Base-by-base conservation (phyloP, 1,139 yeast genomes). In the Suhomyces anneliseae region DNA sequence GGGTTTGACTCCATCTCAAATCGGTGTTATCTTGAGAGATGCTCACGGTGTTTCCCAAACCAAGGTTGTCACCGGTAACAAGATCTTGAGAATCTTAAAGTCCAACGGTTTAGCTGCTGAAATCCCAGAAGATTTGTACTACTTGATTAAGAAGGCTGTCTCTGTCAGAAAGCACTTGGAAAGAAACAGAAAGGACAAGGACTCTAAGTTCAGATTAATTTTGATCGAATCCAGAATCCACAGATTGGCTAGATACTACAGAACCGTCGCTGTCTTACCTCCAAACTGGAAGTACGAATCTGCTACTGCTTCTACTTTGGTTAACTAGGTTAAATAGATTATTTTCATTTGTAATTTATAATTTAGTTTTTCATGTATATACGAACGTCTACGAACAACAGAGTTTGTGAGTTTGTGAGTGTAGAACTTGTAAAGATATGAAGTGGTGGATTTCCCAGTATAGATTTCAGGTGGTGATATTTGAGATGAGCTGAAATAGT, bases 201-300 rank as follows among this genome's bases (percentile, higher is more conserved):
- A 93, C 82, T 93, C 99, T 68, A 93, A 93, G 83, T 93, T 95
- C 96, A 90, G 99, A 87, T 90, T 93, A 74, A 93, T 93, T 93
- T 87, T 93, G 80, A 90, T 95, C 76, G 99, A 93, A 83, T 92
- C 98, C 61, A 90, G 99, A 90, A 93, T 93, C 83, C 99, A 93
- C 96, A 93, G 99, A 87, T 89, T 93, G 78, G 96, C 99, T 67
- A 90, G 99, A 85, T 93, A 93, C 95, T 93, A 93, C 96, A 92
- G 97, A 90, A 89, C 97, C 69, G 96, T 90, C 68, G 83, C 96
- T 73, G 98, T 93, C 71, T 87, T 93, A 74, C 98, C 99, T 70
- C 98, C 99, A 76, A 90, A 88, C 93, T 93, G 98, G 98, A 93
- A 93, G 85, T 93, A 87, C 95, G 99, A 93, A 83, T 92, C 99